A percentile compares a stretch with the other conserved stretches of the same genome.
phyloP scores from a whole-genome alignment of 805 yeast species.

The Metschnikowia orientalis region DNA sequence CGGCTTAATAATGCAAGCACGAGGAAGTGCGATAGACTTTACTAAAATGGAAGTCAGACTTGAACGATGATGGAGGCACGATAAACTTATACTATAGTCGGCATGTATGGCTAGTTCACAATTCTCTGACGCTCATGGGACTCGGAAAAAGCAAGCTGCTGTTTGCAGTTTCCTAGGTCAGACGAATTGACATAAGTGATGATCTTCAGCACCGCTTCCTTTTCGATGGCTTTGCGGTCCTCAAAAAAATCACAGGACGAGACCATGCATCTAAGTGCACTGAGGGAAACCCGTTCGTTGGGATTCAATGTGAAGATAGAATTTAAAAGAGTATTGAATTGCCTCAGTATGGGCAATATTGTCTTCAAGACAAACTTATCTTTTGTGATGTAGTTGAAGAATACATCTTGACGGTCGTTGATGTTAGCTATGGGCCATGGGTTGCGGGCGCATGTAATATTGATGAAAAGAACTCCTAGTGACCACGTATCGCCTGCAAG shows the following conservation, averaged over 20 bases:
- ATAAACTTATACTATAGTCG: slow-evolving; percentile 21
- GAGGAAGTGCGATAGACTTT: too few species aligned
- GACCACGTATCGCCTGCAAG: slow-evolving; percentile 85
- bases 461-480: slow-evolving; percentile 73
- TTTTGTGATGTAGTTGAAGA: slow-evolving; percentile 56
- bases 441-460: slow-evolving; percentile 76
- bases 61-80: slow-evolving; percentile 40
- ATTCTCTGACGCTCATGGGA: slow-evolving; percentile 2
- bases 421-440: slow-evolving; percentile 85
- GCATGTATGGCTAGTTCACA: slow-evolving; percentile 1
- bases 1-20: too few species aligned
- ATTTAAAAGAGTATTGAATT: slow-evolving; percentile 50
- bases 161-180: slow-evolving; percentile 1
- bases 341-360: slow-evolving; percentile 69
- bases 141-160: slow-evolving; percentile 1
- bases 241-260: slow-evolving; percentile 30
- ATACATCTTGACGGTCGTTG: slow-evolving; percentile 51
- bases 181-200: too few species aligned
- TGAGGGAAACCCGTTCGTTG: slow-evolving; percentile 41
- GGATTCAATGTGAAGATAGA: slow-evolving; percentile 46
- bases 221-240: slow-evolving; percentile 11
- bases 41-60: too few species aligned
- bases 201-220: too few species aligned
- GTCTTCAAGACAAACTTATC: slow-evolving; percentile 48
- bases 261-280: slow-evolving; percentile 37